Evolutionary conservation across 768 basidiomycete genomes (phyloP), one percentile per base, ranked within the genome.

Genomic region (Tulasnella sp.): DNA sequence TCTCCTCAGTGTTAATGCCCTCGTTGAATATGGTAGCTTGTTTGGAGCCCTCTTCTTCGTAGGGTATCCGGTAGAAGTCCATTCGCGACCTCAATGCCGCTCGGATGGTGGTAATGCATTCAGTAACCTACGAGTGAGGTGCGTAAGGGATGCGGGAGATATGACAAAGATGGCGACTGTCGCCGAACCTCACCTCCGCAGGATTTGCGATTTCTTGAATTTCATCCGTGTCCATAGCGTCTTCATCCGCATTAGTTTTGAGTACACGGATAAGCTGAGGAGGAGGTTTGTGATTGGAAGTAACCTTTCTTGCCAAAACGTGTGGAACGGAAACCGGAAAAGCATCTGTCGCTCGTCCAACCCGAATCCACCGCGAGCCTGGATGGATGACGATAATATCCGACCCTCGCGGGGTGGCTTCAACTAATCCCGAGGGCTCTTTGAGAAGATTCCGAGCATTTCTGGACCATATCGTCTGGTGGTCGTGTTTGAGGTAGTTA

Each of bases 1-100:
- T 94, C n/a, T 89, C 89, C 82, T 96, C 94, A 2, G 94, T 92
- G 82, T 90, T 89, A 83, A 95, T 93, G 79, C 91, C 91, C 78
- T 90, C 90, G 82, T 97, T 98, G 84, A 92, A 95, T 15, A 81
- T 82, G 46, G 82, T 81, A 37, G 83, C 83, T 73, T 79, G 81
- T 16, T 57, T 67, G 57, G 82, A 83, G 9, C 82, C 84, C 55
- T 82, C 82, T 42, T 79, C 81, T 37, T 81, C 57, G 90, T 92
- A 83, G 90, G 92, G 29, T 87, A 91, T 32, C 90, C 94, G 76
- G 91, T 91, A 74, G 88, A 80, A 79, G 16, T 83, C 80, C 80
- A 86, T 85, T 10, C 84, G 79, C 37, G 84, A 81, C 16, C 82
- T 75, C 20, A 86, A 81, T 26, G 84, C 84, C 3, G 82, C 83